phyloP scores from a whole-genome alignment of 2,329 filamentous ascomycete genomes.

The Fusarium torreyae region DNA sequence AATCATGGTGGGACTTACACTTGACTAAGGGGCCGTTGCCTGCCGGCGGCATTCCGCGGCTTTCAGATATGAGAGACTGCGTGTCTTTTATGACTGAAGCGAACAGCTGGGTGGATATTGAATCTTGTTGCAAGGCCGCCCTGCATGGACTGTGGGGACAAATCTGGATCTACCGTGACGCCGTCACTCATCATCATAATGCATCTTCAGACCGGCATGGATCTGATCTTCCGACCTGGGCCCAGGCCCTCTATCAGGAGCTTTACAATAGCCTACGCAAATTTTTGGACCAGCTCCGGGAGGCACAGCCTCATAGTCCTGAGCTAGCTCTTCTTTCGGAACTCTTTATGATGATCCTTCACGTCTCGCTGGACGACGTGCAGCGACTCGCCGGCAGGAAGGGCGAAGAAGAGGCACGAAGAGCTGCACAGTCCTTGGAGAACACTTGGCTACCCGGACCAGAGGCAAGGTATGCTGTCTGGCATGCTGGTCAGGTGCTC shows the following conservation, averaged over 20 bases:
- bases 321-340: slow-evolving; percentile 44
- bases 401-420: slow-evolving; percentile 43
- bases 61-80: slow-evolving; percentile 41
- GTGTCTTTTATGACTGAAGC: slow-evolving; percentile 36
- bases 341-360: slow-evolving; percentile 48
- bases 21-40: slow-evolving; percentile 25
- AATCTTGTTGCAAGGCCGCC: slow-evolving; percentile 37
- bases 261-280: slow-evolving; percentile 39
- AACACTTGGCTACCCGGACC: slow-evolving; percentile 32
- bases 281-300: slow-evolving; percentile 37
- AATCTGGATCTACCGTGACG: slow-evolving; percentile 47
- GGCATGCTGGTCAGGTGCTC: slow-evolving; percentile 48
- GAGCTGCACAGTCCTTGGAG: slow-evolving; percentile 33
- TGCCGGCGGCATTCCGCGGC: slow-evolving; percentile 28
- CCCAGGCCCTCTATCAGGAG: slow-evolving; percentile 43
- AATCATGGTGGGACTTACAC: slow-evolving; percentile 42
- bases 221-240: slow-evolving; percentile 37
- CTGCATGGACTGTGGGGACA: slow-evolving; percentile 47
- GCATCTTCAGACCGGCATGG: slow-evolving; percentile 15
- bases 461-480: slow-evolving; percentile 45
- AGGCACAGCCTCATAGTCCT: slow-evolving; percentile 9
- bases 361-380: slow-evolving; percentile 44
- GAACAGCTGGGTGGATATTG: slow-evolving; percentile 38
- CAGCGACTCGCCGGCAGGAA: slow-evolving; percentile 42
- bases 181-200: slow-evolving; percentile 27